Percentiles rank a stretch among this genome's conserved stretches.
phyloP scores from a whole-genome alignment of 208 protist genomes.

The Crithidia fasciculata region DNA sequence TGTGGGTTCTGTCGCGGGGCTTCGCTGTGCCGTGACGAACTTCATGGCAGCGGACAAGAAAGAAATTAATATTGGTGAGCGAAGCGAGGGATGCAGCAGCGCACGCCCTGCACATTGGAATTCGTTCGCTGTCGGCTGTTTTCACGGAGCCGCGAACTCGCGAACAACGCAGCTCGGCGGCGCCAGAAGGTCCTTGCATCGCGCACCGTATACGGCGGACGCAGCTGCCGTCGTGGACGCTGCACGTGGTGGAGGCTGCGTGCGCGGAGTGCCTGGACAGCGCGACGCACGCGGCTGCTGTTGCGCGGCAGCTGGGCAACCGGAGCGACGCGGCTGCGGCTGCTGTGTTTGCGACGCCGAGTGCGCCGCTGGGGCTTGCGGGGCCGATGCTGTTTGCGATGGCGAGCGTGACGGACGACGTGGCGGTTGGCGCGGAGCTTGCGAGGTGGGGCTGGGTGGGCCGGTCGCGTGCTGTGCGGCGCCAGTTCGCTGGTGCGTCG shows the following conservation, averaged over 20 bases:
- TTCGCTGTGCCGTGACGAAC: too few relatives aligned
- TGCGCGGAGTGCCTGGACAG: constrained; percentile 12
- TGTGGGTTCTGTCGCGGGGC: too few relatives aligned
- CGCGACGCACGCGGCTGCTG: background rate
- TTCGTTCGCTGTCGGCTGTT: background rate
- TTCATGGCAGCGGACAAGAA: too few relatives aligned
- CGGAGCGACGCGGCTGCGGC: background rate
- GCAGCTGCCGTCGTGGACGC: constrained; percentile 11
- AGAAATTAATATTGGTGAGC: too few relatives aligned
- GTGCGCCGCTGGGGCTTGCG: constrained; percentile 7
- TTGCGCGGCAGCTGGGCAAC: background rate
- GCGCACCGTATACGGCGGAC: background rate
- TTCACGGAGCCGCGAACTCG: background rate
- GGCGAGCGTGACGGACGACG: constrained; percentile 27
- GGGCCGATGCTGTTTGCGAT: constrained; percentile 24
- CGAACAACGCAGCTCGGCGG: background rate
- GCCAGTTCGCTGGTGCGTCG: constrained; percentile 5
- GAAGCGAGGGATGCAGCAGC: background rate
- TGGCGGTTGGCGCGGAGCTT: constrained; percentile 12
- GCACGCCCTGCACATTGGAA: background rate
- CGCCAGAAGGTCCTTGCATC: background rate
- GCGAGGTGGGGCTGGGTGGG: constrained; percentile 14
- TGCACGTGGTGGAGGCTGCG: constrained; percentile 8
- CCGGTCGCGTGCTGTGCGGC: constrained; percentile 1
- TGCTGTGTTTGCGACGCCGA: constrained; percentile 7